Base-by-base conservation (phyloP, 805 yeast genomes). In the Candida sithepensis region DNA sequence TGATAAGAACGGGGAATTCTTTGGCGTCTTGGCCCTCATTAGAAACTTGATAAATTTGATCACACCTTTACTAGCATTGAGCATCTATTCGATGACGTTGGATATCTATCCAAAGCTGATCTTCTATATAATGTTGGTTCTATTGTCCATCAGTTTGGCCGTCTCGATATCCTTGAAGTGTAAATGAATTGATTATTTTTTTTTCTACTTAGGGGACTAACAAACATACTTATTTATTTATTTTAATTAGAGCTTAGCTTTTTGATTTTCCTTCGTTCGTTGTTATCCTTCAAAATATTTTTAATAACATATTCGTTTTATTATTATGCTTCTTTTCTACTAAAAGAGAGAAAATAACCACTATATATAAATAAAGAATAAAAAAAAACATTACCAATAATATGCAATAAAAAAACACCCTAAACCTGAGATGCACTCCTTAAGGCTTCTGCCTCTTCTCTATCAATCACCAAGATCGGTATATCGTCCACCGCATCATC, bases 1-100 rank as follows among this genome's bases (percentile, higher is more conserved):
- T 37, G 71, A 75, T 13, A 74, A 75, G 51, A 72, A 79, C 4
- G 95, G 95, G 16, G 89, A 84, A 61, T 70, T 83, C 16, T 85
- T 84, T 66, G 90, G 92, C 9, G 88, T 84, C 0, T 62, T 85
- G 39, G 79, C 88, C 0, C 61, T 85, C 43, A 59, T 84, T 16
- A 78, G 81, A 58, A 82, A 79, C 52, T 42, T 76, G 0, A 63
- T 76, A 3, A 64, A 69, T 49, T 66, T 83, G 49, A 47, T 75
- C 8, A 65, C 73, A 1, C 89, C 92, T 0, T 64, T 80, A 5
- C 16, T 69, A 0, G 61, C 77, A 28, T 62, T 84, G 16, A 64
- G 68, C 2, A 45, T 82, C 21, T 85, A 84, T 53, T 70, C 78
- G 0, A 43, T 56, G 1, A 73, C 79, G 0, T 66, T 78, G 14